Base-by-base conservation (phyloP, 2,329 filamentous ascomycete species). In the Cytospora chrysosperma region DNA sequence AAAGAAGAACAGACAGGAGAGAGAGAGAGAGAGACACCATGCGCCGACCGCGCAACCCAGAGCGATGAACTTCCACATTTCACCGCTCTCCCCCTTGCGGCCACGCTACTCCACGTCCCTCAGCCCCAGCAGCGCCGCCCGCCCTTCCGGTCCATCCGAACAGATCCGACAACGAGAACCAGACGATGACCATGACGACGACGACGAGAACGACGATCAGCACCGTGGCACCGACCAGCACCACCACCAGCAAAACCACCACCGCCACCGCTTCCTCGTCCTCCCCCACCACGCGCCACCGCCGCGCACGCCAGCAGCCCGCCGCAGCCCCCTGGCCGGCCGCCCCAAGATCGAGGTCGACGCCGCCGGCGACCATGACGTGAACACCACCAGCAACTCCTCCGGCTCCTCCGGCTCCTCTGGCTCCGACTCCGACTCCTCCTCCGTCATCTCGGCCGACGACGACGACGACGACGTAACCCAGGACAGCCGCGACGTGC, bases 401-500 rank as follows among this genome's bases (percentile, higher is more conserved):
- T 34, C 57, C 4, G 40, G 27, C 40, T 51, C 17, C 37, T 43
- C 37, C 12, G 57, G 32, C 58, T 28, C 37, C 58, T 28, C 37
- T 6, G 50, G 43, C 37, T 37, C 54, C 57, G 49, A 67, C 51
- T 50, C 63, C 54, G 40, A 66, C 59, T 50, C 66, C 61, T 32
- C 63, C 51, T 65, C 63, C 4, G 4, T 9, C 28, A 5, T 9
- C 28, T 30, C 28, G 28, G 28, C 4, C 28, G 28, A 30, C 4
- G 28, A 30, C 8, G 61, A 67, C 55, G 61, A 65, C 43, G 65
- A 69, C 32, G 68, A 71, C 32, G 61, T 73, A 53, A 68, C 72
- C 21, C 72, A 73, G 52, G 76, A 76, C 64, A 75, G 74, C 70
- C 77, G 75, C 62, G 77, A 82, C 65, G 76, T 79, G 27, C 76